Evolutionary conservation across 305 asterid genomes (phyloP).

Genomic region (Salvia sclarea): DNA sequence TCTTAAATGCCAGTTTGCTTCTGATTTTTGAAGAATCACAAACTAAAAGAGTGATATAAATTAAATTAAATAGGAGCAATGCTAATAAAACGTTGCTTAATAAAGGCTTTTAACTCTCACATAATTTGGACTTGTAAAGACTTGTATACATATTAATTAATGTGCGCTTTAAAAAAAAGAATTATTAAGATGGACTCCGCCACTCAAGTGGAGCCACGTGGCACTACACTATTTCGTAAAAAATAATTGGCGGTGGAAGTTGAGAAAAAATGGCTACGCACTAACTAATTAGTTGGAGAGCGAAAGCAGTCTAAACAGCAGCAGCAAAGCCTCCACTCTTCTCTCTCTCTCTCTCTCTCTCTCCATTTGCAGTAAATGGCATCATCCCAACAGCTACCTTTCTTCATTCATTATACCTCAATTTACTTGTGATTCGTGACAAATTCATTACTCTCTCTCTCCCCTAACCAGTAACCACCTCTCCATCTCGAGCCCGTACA

Average conservation of each 20-base stretch:
- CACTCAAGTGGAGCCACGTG: background rate
- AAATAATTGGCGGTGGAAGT: background rate
- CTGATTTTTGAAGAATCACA: too few species aligned
- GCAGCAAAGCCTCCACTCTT: background rate
- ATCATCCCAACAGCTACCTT: slow-evolving; percentile 5
- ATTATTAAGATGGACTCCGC: background rate
- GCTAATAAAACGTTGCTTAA: too few species aligned
- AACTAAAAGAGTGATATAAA: too few species aligned
- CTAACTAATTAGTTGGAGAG: too few species aligned
- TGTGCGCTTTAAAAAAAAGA: too few species aligned
- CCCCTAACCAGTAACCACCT: background rate
- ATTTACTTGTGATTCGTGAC: background rate
- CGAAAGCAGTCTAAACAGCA: background rate
- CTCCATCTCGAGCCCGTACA: background rate
- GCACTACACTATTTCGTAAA: background rate
- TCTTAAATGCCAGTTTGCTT: too few species aligned
- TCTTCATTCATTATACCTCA: background rate
- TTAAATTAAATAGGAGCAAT: too few species aligned
- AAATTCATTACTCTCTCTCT: background rate
- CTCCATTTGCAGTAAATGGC: background rate
- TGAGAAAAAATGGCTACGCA: background rate
- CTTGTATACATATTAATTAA: background rate
- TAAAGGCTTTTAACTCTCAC: too few species aligned
- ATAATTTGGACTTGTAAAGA: background rate
- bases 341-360: background rate